phyloP scores from a whole-genome alignment of 1,139 yeast genomes.

The Pichia sp. region DNA sequence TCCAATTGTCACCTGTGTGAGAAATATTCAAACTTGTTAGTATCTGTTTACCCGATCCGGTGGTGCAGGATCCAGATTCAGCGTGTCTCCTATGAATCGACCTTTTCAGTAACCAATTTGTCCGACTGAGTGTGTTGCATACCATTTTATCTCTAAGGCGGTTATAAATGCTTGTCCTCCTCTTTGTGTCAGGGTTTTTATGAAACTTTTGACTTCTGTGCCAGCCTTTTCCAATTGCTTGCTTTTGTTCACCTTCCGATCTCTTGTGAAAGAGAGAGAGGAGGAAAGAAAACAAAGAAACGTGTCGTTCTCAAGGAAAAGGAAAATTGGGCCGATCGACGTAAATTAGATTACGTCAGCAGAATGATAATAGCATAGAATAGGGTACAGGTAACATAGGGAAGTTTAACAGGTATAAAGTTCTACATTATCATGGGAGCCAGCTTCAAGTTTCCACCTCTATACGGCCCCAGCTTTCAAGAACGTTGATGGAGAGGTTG shows the following conservation, averaged over 20 bases:
- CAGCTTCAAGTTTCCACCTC: constrained; percentile 31
- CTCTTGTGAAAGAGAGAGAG: background rate
- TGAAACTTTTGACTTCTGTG: too few species aligned
- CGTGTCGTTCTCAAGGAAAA: background rate
- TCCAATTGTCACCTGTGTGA: constrained; percentile 53
- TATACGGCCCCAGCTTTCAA: constrained; percentile 42
- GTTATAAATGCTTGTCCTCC: background rate
- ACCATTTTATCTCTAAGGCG: background rate
- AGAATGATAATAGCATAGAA: too few species aligned
- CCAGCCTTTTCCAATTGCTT: background rate
- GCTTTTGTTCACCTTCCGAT: background rate
- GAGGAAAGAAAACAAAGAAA: background rate
- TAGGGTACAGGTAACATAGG: background rate
- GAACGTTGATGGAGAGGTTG: constrained; percentile 48
- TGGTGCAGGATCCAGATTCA: background rate
- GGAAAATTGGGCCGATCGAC: too few species aligned
- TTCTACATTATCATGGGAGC: background rate
- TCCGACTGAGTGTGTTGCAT: background rate
- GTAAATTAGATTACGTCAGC: too few species aligned
- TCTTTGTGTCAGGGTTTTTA: background rate
- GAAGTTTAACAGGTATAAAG: background rate
- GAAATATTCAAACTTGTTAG: constrained; percentile 1
- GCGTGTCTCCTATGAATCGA: too few species aligned
- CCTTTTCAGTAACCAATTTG: too few species aligned
- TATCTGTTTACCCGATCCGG: background rate